Evolutionary conservation across 495 filamentous ascomycete species (phyloP).

Genomic region (Immersiella caudata): DNA sequence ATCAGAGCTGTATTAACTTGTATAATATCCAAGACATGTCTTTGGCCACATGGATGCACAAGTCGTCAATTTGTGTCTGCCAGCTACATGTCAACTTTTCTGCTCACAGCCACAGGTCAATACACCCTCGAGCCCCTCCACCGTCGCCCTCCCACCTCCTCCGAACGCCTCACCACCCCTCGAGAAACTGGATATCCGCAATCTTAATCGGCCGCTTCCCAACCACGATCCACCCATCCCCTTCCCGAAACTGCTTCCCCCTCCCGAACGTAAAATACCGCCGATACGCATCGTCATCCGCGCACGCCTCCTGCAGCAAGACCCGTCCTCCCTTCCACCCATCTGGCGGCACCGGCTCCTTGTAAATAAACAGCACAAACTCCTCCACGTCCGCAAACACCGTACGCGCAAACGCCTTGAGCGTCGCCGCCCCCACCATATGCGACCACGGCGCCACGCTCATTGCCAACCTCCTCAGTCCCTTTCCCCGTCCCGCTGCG

Average conservation of each 20-base stretch:
- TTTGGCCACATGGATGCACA: background rate
- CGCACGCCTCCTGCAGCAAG: conserved; percentile 21
- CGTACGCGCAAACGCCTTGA: conserved; percentile 32
- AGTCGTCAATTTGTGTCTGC: background rate
- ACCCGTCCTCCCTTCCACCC: conserved; percentile 27
- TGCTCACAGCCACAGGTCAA: background rate
- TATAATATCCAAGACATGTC: conserved; percentile 27
- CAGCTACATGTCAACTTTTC: background rate
- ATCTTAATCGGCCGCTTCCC: conserved; percentile 31
- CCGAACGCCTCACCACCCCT: conserved; percentile 27
- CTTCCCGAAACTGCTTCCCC: conserved; percentile 34
- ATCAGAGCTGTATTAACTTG: conserved; percentile 32
- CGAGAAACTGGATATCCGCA: conserved; percentile 31
- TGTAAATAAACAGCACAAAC: conserved; percentile 34
- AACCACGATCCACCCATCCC: conserved; percentile 33
- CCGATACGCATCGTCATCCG: conserved; percentile 27
- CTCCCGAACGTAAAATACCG: conserved; percentile 26
- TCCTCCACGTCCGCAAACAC: conserved; percentile 34
- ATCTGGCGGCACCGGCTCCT: conserved; percentile 28
- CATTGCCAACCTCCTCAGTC: conserved; percentile 61
- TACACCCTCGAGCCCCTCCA: background rate
- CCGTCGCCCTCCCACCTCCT: background rate
- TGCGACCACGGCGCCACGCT: conserved; percentile 66
- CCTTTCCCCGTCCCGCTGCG: conserved; percentile 30
- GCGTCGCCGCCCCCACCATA: conserved; percentile 29